phyloP scores from a whole-genome alignment of 1,139 yeast species.

The Meyerozyma carpophila region DNA sequence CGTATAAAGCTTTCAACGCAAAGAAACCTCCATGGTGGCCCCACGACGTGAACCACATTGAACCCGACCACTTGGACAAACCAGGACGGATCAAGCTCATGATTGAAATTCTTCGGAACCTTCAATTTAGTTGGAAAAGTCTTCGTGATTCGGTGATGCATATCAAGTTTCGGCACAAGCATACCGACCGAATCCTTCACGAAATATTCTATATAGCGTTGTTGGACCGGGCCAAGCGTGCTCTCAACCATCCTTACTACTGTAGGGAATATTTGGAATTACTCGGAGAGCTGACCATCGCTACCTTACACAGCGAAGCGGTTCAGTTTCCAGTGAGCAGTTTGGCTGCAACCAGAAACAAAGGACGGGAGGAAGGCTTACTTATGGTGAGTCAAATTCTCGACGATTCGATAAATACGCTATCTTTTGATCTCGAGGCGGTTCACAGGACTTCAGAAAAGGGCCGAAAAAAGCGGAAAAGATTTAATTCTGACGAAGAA shows the following conservation, averaged over 20 bases:
- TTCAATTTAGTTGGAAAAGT: constrained; percentile 11
- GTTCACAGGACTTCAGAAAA: background rate
- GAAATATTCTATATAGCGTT: background rate
- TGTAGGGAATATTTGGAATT: background rate
- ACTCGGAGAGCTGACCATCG: background rate
- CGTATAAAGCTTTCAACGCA: constrained; percentile 49
- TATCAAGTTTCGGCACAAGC: background rate
- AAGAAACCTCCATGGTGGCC: constrained; percentile 77
- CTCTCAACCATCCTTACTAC: background rate
- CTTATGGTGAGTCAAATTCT: background rate
- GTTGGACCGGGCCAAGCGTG: background rate
- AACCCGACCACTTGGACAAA: constrained; percentile 70
- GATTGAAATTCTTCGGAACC: constrained; percentile 33
- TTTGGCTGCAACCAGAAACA: background rate
- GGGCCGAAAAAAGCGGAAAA: background rate
- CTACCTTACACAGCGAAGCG: background rate
- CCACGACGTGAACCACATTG: constrained; percentile 47
- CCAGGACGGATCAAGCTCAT: constrained; percentile 48
- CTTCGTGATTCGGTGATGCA: background rate
- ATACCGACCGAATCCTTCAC: background rate
- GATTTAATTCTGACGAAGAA: background rate
- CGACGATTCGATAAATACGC: background rate
- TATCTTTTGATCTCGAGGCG: background rate
- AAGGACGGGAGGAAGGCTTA: background rate
- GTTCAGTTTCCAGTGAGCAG: background rate